Percentiles rank a stretch among this genome's conserved stretches.
phyloP scores from a whole-genome alignment of 2,329 filamentous ascomycete species.

The Phoma sp. region DNA sequence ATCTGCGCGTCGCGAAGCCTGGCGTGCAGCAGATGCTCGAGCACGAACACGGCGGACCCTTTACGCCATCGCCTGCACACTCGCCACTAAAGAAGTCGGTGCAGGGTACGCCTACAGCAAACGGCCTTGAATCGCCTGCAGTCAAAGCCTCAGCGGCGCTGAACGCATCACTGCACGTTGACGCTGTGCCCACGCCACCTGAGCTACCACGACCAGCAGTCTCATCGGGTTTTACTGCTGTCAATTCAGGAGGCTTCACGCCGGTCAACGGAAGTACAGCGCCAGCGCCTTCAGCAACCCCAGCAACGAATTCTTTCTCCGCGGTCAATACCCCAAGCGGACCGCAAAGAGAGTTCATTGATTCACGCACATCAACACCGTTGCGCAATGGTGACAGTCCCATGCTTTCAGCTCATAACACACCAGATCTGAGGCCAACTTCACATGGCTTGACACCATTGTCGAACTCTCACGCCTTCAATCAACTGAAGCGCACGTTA shows the following conservation, averaged over 20 bases:
- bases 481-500: conserved; percentile 77
- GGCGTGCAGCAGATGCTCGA: conserved; percentile 97
- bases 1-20: conserved; percentile 86
- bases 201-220: conserved; percentile 65
- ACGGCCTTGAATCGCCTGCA: conserved; percentile 71
- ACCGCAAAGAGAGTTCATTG: conserved; percentile 59
- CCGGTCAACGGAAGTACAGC: conserved; percentile 64
- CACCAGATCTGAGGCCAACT: conserved; percentile 68
- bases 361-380: conserved; percentile 65
- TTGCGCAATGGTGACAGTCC: conserved; percentile 68
- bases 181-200: conserved; percentile 43
- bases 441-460: conserved; percentile 53
- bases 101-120: conserved; percentile 56
- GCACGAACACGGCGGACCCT: conserved; percentile 87
- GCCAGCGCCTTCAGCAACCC: conserved; percentile 24
- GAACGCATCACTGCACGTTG: conserved; percentile 60
- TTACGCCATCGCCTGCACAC: conserved; percentile 78
- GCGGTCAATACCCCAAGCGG: conserved; percentile 62
- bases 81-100: conserved; percentile 70
- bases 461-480: conserved; percentile 59
- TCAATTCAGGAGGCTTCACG: conserved; percentile 70
- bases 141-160: conserved; percentile 63
- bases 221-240: conserved; percentile 71
- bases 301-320: conserved; percentile 56
- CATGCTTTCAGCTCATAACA: conserved; percentile 67